A percentile compares a stretch with the other conserved stretches of the same genome.
phyloP scores from a whole-genome alignment of 139 green algal genomes.

The Raphidocelis subcapitata region DNA sequence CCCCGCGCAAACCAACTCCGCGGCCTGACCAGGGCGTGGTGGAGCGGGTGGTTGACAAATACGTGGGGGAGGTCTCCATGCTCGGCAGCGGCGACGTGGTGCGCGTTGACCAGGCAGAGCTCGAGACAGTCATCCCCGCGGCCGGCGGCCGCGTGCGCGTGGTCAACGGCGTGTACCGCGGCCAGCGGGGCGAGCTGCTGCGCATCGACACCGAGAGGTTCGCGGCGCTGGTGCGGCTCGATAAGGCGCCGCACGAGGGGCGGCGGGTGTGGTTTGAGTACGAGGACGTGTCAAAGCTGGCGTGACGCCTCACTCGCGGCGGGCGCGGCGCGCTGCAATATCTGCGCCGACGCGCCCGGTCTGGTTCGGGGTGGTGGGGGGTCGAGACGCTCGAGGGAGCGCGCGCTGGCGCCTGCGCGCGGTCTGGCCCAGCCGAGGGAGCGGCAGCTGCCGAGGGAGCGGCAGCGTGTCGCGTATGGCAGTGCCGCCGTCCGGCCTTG shows the following conservation, averaged over 20 bases:
- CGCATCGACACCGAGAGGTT: slow-evolving; percentile 65
- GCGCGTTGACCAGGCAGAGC: slow-evolving; percentile 88
- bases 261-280: slow-evolving; percentile 80
- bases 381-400: too few relatives aligned
- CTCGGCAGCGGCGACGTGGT: slow-evolving; percentile 67
- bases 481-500: too few relatives aligned
- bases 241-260: slow-evolving; percentile 47
- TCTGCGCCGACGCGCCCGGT: too few relatives aligned
- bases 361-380: too few relatives aligned
- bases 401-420: too few relatives aligned
- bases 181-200: slow-evolving; percentile 47
- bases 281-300: slow-evolving; percentile 88
- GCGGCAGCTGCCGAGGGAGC: too few relatives aligned
- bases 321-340: too few relatives aligned
- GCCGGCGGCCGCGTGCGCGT: slow-evolving; percentile 67
- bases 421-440: too few relatives aligned
- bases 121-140: slow-evolving; percentile 89
- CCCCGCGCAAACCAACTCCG: too few relatives aligned
- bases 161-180: slow-evolving; percentile 75
- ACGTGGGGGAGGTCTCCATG: slow-evolving; percentile 83
- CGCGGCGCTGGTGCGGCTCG: slow-evolving; percentile 56
- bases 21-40: slow-evolving; percentile 62
- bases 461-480: too few relatives aligned
- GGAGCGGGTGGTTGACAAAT: slow-evolving; percentile 65
- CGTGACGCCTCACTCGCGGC: too few relatives aligned